phyloP scores from a whole-genome alignment of 2,329 filamentous ascomycete genomes.

The Penicillium sp. region DNA sequence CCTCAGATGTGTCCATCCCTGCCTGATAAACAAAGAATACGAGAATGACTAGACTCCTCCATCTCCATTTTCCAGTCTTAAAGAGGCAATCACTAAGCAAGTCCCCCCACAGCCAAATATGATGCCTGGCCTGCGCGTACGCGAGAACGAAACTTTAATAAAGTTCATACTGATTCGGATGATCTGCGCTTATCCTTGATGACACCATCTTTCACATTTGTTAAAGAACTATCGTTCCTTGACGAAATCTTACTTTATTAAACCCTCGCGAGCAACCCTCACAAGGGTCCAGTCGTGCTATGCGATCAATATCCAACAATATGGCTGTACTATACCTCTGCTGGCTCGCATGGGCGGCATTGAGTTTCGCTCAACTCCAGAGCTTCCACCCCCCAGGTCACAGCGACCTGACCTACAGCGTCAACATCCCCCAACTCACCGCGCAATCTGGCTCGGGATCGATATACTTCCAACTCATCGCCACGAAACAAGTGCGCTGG shows the following conservation, averaged over 20 bases:
- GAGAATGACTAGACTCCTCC: not conserved
- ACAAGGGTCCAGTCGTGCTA: not conserved
- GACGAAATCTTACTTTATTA: not conserved
- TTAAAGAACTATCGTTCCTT: not conserved
- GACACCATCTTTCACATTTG: not conserved
- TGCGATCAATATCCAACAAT: not conserved
- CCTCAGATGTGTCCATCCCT: not conserved
- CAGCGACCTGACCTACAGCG: slow-evolving; percentile 44
- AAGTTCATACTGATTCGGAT: not conserved
- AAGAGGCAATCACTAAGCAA: not conserved
- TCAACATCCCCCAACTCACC: slow-evolving; percentile 57
- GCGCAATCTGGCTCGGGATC: slow-evolving; percentile 54
- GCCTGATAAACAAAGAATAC: not conserved
- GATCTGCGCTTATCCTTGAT: not conserved
- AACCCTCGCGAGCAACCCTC: not conserved
- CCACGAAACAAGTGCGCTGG: slow-evolving; percentile 48
- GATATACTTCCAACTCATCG: slow-evolving; percentile 63
- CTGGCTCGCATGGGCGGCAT: slow-evolving; percentile 2
- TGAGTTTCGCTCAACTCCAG: slow-evolving; percentile 17
- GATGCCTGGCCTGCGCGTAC: not conserved
- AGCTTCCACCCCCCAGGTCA: slow-evolving; percentile 22
- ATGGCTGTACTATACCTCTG: slow-evolving; percentile 6
- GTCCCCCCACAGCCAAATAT: not conserved
- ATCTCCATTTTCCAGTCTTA: not conserved
- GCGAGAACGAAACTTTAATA: not conserved